Evolutionary conservation across 495 filamentous ascomycete species (phyloP).

Genomic region (Lindgomyces ingoldianus): DNA sequence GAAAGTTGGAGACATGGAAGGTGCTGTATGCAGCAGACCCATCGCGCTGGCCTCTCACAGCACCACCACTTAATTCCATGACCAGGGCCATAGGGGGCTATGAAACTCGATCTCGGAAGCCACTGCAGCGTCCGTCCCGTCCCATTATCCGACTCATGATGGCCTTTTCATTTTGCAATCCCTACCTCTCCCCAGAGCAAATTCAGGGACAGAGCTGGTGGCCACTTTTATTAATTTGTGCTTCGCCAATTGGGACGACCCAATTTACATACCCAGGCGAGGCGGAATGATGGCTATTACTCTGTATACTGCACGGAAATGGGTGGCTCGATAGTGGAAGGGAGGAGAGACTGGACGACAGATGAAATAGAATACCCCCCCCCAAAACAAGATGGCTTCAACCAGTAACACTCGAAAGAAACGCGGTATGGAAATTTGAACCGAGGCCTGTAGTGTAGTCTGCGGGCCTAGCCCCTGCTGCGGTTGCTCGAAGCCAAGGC

Average conservation of each 20-base stretch:
- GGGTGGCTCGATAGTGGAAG: slow-evolving; percentile 24
- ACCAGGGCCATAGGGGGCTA: slow-evolving; percentile 24
- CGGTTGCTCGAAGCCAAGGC: slow-evolving; percentile 21
- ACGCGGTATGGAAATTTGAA: too few species aligned
- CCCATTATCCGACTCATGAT: slow-evolving; percentile 27
- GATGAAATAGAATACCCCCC: background rate
- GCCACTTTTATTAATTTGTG: slow-evolving; percentile 9
- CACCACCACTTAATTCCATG: slow-evolving; percentile 32
- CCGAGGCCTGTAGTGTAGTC: slow-evolving; percentile 23
- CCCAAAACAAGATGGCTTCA: too few species aligned
- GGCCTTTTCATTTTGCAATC: slow-evolving; percentile 5
- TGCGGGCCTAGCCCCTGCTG: slow-evolving; percentile 27
- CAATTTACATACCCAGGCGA: slow-evolving; percentile 17
- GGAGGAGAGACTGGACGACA: slow-evolving; percentile 15
- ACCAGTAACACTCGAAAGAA: too few species aligned
- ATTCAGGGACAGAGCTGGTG: slow-evolving; percentile 18
- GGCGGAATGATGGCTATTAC: slow-evolving; percentile 22
- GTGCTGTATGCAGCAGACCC: slow-evolving; percentile 17
- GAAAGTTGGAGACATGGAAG: slow-evolving; percentile 2
- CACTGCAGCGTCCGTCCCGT: slow-evolving; percentile 36
- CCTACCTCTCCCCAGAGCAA: background rate
- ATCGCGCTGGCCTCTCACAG: slow-evolving; percentile 33
- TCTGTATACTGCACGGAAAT: slow-evolving; percentile 1
- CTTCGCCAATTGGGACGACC: slow-evolving; percentile 20
- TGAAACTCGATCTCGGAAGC: slow-evolving; percentile 41